Percentiles rank a stretch among this genome's conserved stretches.
Evolutionary conservation across 495 filamentous ascomycete genomes (phyloP).

Genomic region (Choiromyces venosus): DNA sequence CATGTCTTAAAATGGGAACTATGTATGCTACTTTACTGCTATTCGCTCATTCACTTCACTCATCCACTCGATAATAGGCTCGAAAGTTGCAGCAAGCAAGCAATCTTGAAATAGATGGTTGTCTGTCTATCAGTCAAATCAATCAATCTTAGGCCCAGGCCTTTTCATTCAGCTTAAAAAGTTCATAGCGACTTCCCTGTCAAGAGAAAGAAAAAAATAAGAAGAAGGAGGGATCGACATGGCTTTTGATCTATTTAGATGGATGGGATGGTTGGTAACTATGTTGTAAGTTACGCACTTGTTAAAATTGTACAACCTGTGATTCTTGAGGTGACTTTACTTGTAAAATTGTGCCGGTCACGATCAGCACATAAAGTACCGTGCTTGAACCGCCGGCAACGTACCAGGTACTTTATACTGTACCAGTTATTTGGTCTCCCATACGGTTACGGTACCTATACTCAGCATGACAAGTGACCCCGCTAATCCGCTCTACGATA

Average conservation of each 20-base stretch:
- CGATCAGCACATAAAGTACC: not conserved
- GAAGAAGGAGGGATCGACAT: slow-evolving; percentile 1
- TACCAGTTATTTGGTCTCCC: too few species aligned
- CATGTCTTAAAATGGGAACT: not conserved
- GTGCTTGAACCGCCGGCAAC: too few species aligned
- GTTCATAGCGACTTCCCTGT: not conserved
- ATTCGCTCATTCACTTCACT: not conserved
- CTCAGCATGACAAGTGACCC: not conserved
- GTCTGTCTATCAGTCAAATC: not conserved
- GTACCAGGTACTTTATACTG: too few species aligned
- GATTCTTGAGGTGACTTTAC: not conserved
- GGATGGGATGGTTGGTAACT: not conserved
- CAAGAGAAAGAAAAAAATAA: not conserved
- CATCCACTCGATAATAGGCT: not conserved
- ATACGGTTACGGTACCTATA: too few species aligned
- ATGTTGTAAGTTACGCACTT: not conserved
- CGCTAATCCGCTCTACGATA: not conserved
- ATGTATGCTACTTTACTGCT: not conserved
- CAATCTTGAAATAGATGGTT: not conserved
- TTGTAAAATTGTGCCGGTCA: not conserved
- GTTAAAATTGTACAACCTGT: not conserved
- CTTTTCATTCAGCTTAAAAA: not conserved
- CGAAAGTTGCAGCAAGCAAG: not conserved
- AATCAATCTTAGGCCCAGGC: not conserved
- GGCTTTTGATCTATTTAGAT: not conserved